These are phyloP conservation scores for Xenoacremonium recifei DNA, from an alignment of 2,329 filamentous ascomycete species.

Conservation along the genomic window DNA sequence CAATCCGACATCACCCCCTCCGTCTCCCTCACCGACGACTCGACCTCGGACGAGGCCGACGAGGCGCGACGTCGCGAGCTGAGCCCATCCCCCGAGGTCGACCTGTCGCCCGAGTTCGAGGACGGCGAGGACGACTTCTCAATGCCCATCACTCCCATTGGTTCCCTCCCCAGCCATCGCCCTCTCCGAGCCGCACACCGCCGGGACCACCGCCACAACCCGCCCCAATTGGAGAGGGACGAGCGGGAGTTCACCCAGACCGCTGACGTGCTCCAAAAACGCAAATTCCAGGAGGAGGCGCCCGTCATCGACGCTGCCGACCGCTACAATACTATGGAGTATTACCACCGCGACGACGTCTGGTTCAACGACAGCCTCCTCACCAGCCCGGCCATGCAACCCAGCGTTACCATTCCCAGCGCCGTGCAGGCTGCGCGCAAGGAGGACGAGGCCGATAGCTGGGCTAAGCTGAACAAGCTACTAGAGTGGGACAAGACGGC, in stretches of 20 bases:
- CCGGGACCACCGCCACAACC: slow-evolving; percentile 62
- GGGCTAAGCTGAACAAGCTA: slow-evolving; percentile 40
- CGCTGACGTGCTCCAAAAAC: slow-evolving; percentile 75
- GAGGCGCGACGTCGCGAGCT: slow-evolving; percentile 67
- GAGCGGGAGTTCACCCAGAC: slow-evolving; percentile 97
- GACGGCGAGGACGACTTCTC: slow-evolving; percentile 61
- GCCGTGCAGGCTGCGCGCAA: slow-evolving; percentile 30
- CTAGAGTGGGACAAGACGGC: slow-evolving; percentile 68
- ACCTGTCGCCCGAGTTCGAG: slow-evolving; percentile 84
- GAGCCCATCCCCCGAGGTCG: slow-evolving; percentile 90
- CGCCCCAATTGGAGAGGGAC: slow-evolving; percentile 87
- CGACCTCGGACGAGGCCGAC: slow-evolving; percentile 68
- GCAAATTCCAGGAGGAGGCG: slow-evolving; percentile 52
- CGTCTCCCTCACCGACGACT: slow-evolving; percentile 58
- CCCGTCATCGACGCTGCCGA: slow-evolving; percentile 29
- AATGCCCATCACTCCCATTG: slow-evolving; percentile 61
- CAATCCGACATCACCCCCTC: slow-evolving; percentile 75
- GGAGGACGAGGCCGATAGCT: slow-evolving; percentile 38
- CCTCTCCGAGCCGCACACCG: slow-evolving; percentile 33
- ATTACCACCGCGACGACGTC: slow-evolving; percentile 45
- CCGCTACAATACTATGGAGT: slow-evolving; percentile 30
- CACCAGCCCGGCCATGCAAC: slow-evolving; percentile 53
- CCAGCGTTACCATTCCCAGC: slow-evolving; percentile 21
- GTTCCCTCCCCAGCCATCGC: slow-evolving; percentile 57
- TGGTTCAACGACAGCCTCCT: slow-evolving; percentile 55